phyloP scores from a whole-genome alignment of 371 early-diverging fungal genomes.

The Umbelopsis sp. region DNA sequence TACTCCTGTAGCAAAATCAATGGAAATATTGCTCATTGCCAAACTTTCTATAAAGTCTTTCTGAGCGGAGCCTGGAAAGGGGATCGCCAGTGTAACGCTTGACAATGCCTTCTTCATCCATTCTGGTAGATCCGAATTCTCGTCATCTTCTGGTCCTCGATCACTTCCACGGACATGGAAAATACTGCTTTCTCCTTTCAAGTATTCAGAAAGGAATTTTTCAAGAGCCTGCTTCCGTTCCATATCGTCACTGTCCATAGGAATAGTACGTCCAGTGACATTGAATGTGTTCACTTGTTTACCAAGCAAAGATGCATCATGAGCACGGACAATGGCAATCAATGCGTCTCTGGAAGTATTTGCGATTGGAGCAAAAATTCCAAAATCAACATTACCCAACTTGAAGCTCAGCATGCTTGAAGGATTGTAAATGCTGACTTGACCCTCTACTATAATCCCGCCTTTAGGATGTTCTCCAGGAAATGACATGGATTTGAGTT shows the following conservation, averaged over 20 bases:
- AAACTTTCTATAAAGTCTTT: conserved; percentile 46
- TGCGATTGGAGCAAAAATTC: conserved; percentile 38
- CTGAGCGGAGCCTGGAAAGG: conserved; percentile 49
- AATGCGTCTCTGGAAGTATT: conserved; percentile 30
- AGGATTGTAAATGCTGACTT: conserved; percentile 50
- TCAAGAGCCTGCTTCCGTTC: conserved; percentile 31
- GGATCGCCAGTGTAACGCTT: conserved; percentile 36
- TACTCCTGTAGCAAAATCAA: conserved; percentile 37
- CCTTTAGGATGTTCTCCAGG: conserved; percentile 45
- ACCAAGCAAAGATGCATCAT: conserved; percentile 41
- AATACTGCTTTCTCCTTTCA: conserved; percentile 39
- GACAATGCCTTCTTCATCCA: conserved; percentile 49
- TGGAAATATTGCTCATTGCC: conserved; percentile 38
- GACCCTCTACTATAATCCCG: conserved; percentile 37
- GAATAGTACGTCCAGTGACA: conserved; percentile 43
- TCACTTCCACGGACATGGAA: conserved; percentile 45
- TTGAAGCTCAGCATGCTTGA: conserved; percentile 42
- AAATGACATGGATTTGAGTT: conserved; percentile 37
- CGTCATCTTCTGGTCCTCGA: conserved; percentile 37
- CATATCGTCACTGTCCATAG: conserved; percentile 28
- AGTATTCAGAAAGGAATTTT: conserved; percentile 38
- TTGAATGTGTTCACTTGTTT: conserved; percentile 42
- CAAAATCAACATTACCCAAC: conserved; percentile 52
- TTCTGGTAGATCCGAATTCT: conserved; percentile 26
- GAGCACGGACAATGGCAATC: conserved; percentile 48